Conservation (phyloP, 2,329 filamentous ascomycete species). For the Hypoxylon sp. region DNA sequence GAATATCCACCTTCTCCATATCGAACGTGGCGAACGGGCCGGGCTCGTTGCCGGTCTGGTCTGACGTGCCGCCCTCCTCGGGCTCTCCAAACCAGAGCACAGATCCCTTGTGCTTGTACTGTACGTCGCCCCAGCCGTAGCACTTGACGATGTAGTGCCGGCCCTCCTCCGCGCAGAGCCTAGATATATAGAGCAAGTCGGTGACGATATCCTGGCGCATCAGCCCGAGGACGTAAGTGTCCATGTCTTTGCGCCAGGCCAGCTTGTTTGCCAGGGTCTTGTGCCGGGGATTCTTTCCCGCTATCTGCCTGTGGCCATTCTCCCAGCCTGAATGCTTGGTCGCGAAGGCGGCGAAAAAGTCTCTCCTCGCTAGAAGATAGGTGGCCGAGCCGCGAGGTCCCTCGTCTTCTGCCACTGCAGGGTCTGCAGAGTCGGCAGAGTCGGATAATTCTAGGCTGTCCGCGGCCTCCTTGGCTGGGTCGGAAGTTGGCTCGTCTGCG, state of each 20-base stretch:
- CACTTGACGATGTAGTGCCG: slow-evolving; percentile 54
- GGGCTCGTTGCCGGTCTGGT: slow-evolving; percentile 29
- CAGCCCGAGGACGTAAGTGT: slow-evolving; percentile 57
- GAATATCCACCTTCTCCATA: slow-evolving; percentile 43
- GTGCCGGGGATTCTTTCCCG: slow-evolving; percentile 25
- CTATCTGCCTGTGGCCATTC: slow-evolving; percentile 19
- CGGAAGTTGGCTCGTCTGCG: slow-evolving; percentile 11
- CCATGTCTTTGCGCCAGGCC: slow-evolving; percentile 65
- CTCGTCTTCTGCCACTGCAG: not conserved
- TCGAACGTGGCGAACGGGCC: slow-evolving; percentile 57
- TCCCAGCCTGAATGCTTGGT: slow-evolving; percentile 18
- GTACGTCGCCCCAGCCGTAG: slow-evolving; percentile 54
- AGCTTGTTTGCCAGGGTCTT: slow-evolving; percentile 26
- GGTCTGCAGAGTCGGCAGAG: not conserved
- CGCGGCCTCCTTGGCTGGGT: not conserved
- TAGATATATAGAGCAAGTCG: slow-evolving; percentile 53
- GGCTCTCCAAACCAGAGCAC: slow-evolving; percentile 53
- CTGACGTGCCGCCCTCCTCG: not conserved
- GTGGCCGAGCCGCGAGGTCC: slow-evolving; percentile 36
- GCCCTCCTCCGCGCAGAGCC: slow-evolving; percentile 39
- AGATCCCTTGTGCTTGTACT: slow-evolving; percentile 52
- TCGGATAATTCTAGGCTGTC: slow-evolving; percentile 6
- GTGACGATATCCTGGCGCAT: slow-evolving; percentile 58
- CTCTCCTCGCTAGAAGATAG: slow-evolving; percentile 46
- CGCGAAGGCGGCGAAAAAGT: slow-evolving; percentile 43